phyloP scores from a whole-genome alignment of 768 basidiomycete species.

The Asterophora parasitica region DNA sequence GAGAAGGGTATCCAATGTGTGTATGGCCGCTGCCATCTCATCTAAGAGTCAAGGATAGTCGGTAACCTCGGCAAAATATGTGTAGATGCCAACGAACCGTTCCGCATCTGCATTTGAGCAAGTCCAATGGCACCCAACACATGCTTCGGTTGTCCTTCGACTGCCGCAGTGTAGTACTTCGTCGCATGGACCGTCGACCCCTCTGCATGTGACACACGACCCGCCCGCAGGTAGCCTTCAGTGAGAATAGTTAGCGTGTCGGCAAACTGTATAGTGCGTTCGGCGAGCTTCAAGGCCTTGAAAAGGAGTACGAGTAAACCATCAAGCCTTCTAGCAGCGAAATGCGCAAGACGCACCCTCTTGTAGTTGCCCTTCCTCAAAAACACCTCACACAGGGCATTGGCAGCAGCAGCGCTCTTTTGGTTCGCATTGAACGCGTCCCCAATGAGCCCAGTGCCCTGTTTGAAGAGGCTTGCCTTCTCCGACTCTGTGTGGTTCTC shows the following conservation, averaged over 20 bases:
- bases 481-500: slow-evolving; percentile 59
- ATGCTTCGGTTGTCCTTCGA: slow-evolving; percentile 68
- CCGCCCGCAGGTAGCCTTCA: slow-evolving; percentile 83
- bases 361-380: slow-evolving; percentile 63
- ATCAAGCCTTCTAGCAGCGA: background rate
- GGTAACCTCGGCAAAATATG: background rate
- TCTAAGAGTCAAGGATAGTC: slow-evolving; percentile 36
- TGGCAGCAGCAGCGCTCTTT: slow-evolving; percentile 76
- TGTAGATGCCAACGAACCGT: slow-evolving; percentile 42
- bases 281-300: slow-evolving; percentile 88
- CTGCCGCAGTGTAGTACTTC: slow-evolving; percentile 63
- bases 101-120: slow-evolving; percentile 82
- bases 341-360: slow-evolving; percentile 38
- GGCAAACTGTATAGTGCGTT: slow-evolving; percentile 90
- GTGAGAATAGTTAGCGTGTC: slow-evolving; percentile 82
- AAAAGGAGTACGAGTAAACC: background rate
- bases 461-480: slow-evolving; percentile 52
- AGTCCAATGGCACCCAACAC: slow-evolving; percentile 78
- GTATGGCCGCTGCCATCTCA: slow-evolving; percentile 80
- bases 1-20: slow-evolving; percentile 74
- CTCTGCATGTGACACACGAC: slow-evolving; percentile 72
- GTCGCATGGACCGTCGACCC: slow-evolving; percentile 60
- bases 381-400: slow-evolving; percentile 77
- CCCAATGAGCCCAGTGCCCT: slow-evolving; percentile 68
- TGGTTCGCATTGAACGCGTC: slow-evolving; percentile 78